Evolutionary conservation across 805 yeast species (phyloP), one percentile per base, ranked within the genome.

Genomic region (Martiniozyma abietophila): DNA sequence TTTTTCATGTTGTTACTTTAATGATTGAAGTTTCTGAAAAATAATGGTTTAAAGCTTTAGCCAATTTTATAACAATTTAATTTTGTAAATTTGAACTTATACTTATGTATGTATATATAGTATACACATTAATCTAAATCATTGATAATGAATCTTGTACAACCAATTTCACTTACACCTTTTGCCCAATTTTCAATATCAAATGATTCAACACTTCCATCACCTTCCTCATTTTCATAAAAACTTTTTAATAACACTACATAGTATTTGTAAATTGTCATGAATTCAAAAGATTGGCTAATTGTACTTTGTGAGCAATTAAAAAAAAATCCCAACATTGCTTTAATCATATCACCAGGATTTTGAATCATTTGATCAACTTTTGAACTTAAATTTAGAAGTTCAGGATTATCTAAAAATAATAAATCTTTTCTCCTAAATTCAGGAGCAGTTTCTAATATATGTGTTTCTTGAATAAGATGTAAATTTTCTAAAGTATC

Each of bases 241-340:
- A 41, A 41, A n/a, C 25, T 18, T 26, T 34, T 38, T 6, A 38
- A 29, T 8, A 38, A 35, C 23, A 37, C 31, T 5, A 34, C 37
- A 19, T 35, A 32, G 28, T 51, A 54, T 35, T 54, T 54, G 44
- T 54, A 51, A 29, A 45, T 22, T 16, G 51, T 46, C 38, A 46
- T 49, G 33, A 48, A 54, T 8, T 50, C 46, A 33, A 47, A 51
- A 34, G 51, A 54, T 24, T 39, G 38, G 2, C 56, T 46, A 20
- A 54, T 46, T 7, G 39, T 27, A 3, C 53, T 48, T 28, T 46
- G 44, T 25, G 57, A 49, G 8, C 52, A 48, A 33, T 49, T 51
- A 38, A 48, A 54, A 38, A 48, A 54, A 32, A 54, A 51, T 12
- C 50, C 51, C 32, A 48, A 45, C 18, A 54, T 17, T n/a, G 43